Conservation (phyloP, 2,329 filamentous ascomycete species). For the Botrytis deweyae region DNA sequence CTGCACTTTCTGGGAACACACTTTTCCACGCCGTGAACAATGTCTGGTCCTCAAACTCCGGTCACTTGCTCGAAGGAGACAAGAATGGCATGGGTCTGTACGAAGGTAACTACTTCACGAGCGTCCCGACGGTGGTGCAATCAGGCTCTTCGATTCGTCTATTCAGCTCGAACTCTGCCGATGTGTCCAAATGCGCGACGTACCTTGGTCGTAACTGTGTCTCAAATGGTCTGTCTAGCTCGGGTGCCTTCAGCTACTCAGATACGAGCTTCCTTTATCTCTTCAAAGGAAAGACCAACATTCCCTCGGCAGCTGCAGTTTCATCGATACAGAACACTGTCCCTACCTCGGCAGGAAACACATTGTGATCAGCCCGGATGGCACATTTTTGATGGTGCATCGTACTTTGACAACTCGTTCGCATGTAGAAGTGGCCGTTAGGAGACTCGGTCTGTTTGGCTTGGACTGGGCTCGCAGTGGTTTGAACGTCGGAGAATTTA, state of each 20-base stretch:
- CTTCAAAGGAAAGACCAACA: not conserved
- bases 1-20: not conserved
- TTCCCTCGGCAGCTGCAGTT: not conserved
- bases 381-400: not conserved
- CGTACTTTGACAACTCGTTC: not conserved
- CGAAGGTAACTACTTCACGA: not conserved
- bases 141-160: not conserved
- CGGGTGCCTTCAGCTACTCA: not conserved
- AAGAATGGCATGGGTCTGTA: not conserved
- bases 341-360: not conserved
- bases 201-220: not conserved
- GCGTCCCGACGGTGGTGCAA: not conserved
- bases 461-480: too few relatives aligned
- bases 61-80: not conserved
- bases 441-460: too few relatives aligned
- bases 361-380: not conserved
- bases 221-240: not conserved
- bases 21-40: not conserved
- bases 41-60: not conserved
- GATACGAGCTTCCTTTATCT: not conserved
- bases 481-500: too few relatives aligned
- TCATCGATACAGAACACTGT: not conserved
- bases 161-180: not conserved
- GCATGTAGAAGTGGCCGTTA: not conserved
- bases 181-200: not conserved